These are phyloP conservation scores for Ilyonectria mors-panacis DNA, from an alignment of 2,329 filamentous ascomycete species.

Conservation along the genomic window DNA sequence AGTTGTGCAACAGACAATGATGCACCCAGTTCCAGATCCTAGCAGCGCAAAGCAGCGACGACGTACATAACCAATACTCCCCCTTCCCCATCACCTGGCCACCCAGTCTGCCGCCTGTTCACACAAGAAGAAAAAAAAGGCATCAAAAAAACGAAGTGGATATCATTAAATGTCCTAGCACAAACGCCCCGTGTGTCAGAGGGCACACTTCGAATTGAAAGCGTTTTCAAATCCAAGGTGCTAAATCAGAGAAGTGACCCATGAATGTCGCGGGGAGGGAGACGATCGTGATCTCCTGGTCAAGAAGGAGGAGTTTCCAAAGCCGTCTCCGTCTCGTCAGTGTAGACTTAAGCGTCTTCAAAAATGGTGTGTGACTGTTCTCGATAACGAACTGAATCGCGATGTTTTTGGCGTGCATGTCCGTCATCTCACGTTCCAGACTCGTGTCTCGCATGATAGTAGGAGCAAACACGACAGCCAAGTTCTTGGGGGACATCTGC, in stretches of 20 bases:
- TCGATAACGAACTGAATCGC: constrained; percentile 95
- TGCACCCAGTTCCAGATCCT: constrained; percentile 33
- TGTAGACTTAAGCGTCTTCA: constrained; percentile 57
- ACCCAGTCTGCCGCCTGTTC: constrained; percentile 15
- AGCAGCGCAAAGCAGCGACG: constrained; percentile 28
- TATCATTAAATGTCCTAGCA: constrained; percentile 53
- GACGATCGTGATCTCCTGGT: constrained; percentile 14
- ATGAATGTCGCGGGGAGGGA: constrained; percentile 26
- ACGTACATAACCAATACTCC: constrained; percentile 45
- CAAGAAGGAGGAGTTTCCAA: constrained; percentile 21
- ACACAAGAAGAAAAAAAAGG: constrained; percentile 28
- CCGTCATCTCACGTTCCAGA: constrained; percentile 94
- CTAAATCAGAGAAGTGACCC: constrained; percentile 41
- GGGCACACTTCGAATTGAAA: constrained; percentile 41
- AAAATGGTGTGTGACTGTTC: constrained; percentile 88
- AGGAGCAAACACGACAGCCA: constrained; percentile 97
- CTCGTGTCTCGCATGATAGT: constrained; percentile 95
- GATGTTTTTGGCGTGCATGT: constrained; percentile 93
- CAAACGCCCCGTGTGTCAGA: constrained; percentile 45
- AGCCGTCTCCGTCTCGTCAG: not conserved
- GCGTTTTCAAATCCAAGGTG: constrained; percentile 42
- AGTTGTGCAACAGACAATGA: constrained; percentile 24
- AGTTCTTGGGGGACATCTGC: constrained; percentile 94
- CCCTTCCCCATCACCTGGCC: constrained; percentile 21
- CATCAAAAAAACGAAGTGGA: constrained; percentile 46